Base-by-base conservation (phyloP, 108 stramenopile species). In the Cyclotella sp. region DNA sequence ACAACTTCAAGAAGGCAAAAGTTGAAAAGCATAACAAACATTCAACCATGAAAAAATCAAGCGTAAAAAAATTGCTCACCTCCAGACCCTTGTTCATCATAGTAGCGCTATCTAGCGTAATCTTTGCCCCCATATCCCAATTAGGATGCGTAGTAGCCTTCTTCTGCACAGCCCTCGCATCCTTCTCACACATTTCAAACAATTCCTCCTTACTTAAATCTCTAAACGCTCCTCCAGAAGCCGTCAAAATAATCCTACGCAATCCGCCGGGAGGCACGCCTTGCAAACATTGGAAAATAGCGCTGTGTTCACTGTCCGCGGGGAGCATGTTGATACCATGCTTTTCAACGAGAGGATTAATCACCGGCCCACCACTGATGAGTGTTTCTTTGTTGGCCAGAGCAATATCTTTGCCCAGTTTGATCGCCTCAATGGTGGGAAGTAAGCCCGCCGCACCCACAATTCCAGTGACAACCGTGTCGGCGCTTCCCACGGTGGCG, bases 81-180 rank as follows among this genome's bases (percentile, higher is more conserved):
- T 98, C 97, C 70, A 98, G 81, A 11, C 97, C 98, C 89, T 98
- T 98, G 84, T 98, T 98, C 95, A 97, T 97, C 98, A 98, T 98
- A 16, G 98, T 98, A 34, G 98, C 98, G 73, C 91, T 93, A 78
- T 98, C 98, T 21, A 98, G 81, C 10, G 98, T 98, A 73, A 98
- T 98, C 81, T 95, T 95, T 70, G 93, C 93, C 63, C 93, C 93
- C 93, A 95, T 95, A 70, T 95, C 91, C 93, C 93, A 95, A 81
- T 98, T 98, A 21, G 98, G 98, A 84, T 98, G 98, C 52, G 96
- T 98, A n/a, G 96, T 97, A 27, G 96, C 96, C 90, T 95, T 97
- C 81, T 88, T 89, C 78, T 92, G 93, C 26, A 96, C 91, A 16
- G 87, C 90, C 42, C 87, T 77, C 18, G 91, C 89, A 61, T 96